phyloP scores from a whole-genome alignment of 768 basidiomycete genomes.

The Pleurotus tuber-regium region DNA sequence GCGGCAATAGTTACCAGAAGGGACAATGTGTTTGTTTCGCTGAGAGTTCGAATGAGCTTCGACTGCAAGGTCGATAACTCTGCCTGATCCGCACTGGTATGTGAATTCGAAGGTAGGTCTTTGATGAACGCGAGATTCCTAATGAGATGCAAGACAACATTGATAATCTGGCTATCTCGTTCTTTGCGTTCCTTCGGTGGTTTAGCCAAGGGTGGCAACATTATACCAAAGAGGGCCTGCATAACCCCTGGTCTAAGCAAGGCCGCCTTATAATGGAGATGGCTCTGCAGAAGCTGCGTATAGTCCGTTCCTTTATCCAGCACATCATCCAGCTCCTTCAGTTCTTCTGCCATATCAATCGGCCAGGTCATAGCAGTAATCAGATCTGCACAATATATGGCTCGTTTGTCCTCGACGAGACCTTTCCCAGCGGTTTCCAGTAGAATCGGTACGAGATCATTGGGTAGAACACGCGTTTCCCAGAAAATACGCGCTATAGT shows the following conservation, averaged over 20 bases:
- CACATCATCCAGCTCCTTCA: conserved; percentile 88
- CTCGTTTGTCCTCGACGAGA: conserved; percentile 76
- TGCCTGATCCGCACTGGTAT: conserved; percentile 73
- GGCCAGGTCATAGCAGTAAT: conserved; percentile 99
- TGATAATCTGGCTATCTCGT: conserved; percentile 84
- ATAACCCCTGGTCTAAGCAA: conserved; percentile 68
- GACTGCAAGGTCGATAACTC: conserved; percentile 80
- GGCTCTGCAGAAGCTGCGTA: conserved; percentile 76
- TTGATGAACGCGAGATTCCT: conserved; percentile 95
- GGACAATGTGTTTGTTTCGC: conserved; percentile 70
- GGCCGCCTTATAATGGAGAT: conserved; percentile 86
- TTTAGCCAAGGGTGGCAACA: conserved; percentile 78
- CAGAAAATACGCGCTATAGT: conserved; percentile 93
- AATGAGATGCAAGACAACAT: conserved; percentile 82
- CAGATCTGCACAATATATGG: conserved; percentile 81
- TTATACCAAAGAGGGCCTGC: conserved; percentile 69
- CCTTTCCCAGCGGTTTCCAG: conserved; percentile 78
- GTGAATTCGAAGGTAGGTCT: conserved; percentile 72
- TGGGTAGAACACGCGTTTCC: conserved; percentile 80
- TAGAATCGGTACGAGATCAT: conserved; percentile 86
- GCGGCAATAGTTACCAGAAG: conserved; percentile 85
- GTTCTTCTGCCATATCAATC: conserved; percentile 91
- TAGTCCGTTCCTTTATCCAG: conserved; percentile 83
- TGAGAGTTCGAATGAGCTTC: conserved; percentile 66
- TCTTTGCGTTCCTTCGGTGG: conserved; percentile 63